Evolutionary conservation across 2,329 filamentous ascomycete genomes (phyloP).

Genomic region (Gnomoniopsis smithogilvyi): DNA sequence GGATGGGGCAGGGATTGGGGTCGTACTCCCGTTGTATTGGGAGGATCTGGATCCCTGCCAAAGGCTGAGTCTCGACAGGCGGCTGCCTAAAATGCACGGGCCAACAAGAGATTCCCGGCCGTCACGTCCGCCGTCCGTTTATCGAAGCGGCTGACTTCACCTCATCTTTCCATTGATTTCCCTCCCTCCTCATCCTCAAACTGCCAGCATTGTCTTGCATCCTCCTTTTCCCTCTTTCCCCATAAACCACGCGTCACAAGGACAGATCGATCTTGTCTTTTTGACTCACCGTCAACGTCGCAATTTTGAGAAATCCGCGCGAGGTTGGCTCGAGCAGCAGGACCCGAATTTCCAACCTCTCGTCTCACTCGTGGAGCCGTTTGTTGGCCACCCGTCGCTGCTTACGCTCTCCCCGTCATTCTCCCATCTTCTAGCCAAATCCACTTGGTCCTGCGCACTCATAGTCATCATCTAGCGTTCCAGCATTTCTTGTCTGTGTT

Average conservation of each 20-base stretch:
- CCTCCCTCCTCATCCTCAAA: neutral
- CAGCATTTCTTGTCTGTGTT: neutral
- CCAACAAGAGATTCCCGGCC: neutral
- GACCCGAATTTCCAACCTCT: neutral
- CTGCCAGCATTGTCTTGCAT: neutral
- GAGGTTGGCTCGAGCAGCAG: neutral
- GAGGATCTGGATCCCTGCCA: constrained; percentile 1
- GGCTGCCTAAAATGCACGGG: constrained; percentile 8
- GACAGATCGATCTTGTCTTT: neutral
- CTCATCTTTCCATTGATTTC: neutral
- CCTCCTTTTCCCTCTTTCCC: neutral
- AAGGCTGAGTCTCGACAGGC: neutral
- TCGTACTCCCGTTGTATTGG: neutral
- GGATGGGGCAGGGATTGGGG: too few species aligned
- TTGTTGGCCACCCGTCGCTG: constrained; percentile 1
- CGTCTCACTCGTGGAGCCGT: constrained; percentile 1
- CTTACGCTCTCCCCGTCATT: constrained; percentile 3
- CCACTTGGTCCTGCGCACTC: neutral
- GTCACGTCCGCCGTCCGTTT: neutral
- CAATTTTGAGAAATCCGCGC: neutral
- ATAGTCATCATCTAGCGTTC: constrained; percentile 3
- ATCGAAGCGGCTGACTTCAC: neutral
- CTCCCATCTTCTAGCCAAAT: neutral
- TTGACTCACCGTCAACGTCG: neutral
- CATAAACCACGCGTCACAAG: neutral